A percentile compares a stretch with the other conserved stretches of the same genome.
phyloP scores from a whole-genome alignment of 208 protist species.

The Leishmania tropica region DNA sequence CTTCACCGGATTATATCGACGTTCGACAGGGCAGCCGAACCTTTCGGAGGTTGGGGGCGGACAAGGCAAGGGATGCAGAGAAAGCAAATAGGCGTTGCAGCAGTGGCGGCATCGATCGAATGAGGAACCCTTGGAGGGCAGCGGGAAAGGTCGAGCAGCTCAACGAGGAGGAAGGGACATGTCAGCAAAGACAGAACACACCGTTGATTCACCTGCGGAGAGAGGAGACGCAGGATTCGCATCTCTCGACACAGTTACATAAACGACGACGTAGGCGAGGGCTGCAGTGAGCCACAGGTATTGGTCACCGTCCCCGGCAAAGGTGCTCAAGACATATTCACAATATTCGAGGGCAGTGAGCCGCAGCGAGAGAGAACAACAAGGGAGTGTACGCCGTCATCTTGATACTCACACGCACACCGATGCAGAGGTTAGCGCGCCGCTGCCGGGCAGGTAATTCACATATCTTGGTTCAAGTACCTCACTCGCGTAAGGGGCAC shows the following conservation, averaged over 20 bases:
- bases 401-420: background rate
- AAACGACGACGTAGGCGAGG: too few species aligned
- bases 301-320: background rate
- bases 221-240: background rate
- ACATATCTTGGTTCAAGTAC: conserved; percentile 22
- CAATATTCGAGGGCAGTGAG: background rate
- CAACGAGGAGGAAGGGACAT: background rate
- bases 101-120: background rate
- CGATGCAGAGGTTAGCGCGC: background rate
- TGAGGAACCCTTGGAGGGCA: background rate
- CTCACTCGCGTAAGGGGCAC: conserved; percentile 7
- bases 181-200: background rate
- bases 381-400: background rate
- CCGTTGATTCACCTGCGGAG: background rate
- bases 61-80: background rate
- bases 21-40: background rate
- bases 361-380: background rate
- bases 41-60: too few species aligned
- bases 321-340: background rate
- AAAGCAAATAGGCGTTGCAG: background rate
- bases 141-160: background rate
- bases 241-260: background rate
- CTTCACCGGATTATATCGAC: background rate
- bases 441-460: background rate
- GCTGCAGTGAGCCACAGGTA: background rate